A percentile compares a stretch with the other conserved stretches of the same genome.
These are phyloP conservation scores for Panaeolus cyanescens DNA, from an alignment of 768 basidiomycete species.

Conservation along the genomic window DNA sequence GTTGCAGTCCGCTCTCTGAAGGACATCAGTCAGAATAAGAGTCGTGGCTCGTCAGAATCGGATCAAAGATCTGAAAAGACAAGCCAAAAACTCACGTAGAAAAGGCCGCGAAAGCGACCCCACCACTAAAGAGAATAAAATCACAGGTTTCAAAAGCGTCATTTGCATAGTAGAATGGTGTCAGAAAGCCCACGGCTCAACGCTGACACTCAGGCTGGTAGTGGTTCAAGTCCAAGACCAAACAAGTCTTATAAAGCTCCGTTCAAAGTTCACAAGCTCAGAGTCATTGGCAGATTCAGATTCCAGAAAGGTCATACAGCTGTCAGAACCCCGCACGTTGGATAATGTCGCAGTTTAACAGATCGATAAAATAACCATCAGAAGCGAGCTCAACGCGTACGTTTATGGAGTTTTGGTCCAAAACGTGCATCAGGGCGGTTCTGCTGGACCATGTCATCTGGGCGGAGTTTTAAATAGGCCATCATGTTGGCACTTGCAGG, in stretches of 20 bases:
- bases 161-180: background rate
- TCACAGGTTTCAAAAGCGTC: background rate
- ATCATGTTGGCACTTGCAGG: background rate
- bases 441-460: background rate
- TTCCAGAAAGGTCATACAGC: background rate
- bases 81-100: conserved; percentile 50
- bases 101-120: background rate
- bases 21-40: background rate
- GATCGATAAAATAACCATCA: background rate
- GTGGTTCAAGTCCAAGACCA: background rate
- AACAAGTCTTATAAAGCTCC: background rate
- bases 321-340: background rate
- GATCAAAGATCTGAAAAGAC: conserved; percentile 35
- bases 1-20: background rate
- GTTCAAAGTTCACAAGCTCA: background rate
- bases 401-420: background rate
- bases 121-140: background rate
- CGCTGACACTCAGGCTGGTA: background rate
- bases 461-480: background rate
- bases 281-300: no score
- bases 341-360: background rate
- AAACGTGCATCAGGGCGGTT: background rate
- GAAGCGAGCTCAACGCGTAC: background rate
- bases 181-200: background rate
- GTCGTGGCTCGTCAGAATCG: background rate